phyloP scores from a whole-genome alignment of 2,329 filamentous ascomycete species.

The Phaeosphaeriaceae sp. region DNA sequence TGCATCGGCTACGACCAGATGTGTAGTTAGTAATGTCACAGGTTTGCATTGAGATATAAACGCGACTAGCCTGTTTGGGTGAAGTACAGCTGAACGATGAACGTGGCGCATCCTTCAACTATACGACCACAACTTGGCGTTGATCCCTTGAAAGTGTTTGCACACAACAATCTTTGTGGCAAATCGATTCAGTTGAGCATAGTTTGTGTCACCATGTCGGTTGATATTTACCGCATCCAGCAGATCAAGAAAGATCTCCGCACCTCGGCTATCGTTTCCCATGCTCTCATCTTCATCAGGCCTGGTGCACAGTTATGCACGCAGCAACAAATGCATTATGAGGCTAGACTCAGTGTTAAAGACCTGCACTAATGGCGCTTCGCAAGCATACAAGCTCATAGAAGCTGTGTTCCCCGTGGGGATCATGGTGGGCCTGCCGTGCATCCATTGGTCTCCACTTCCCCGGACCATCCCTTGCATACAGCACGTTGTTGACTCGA shows the following conservation, averaged over 20 bases:
- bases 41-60: too few species aligned
- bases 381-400: neutral
- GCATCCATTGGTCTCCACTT: slow-evolving; percentile 4
- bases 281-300: neutral
- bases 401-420: slow-evolving; percentile 2
- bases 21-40: too few species aligned
- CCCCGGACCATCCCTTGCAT: neutral
- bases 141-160: too few species aligned
- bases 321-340: neutral
- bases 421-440: neutral
- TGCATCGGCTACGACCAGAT: too few species aligned
- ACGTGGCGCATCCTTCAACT: too few species aligned
- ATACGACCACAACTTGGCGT: too few species aligned
- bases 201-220: neutral
- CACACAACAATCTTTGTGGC: too few species aligned
- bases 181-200: too few species aligned
- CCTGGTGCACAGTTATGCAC: neutral
- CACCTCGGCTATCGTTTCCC: neutral
- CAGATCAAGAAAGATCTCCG: neutral
- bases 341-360: neutral
- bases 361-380: neutral
- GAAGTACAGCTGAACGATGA: too few species aligned
- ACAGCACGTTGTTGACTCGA: neutral
- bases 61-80: too few species aligned
- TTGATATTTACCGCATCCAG: neutral